Evolutionary conservation across 352 stramenopile species (phyloP).

Genomic region (Pythium phragmiticola): DNA sequence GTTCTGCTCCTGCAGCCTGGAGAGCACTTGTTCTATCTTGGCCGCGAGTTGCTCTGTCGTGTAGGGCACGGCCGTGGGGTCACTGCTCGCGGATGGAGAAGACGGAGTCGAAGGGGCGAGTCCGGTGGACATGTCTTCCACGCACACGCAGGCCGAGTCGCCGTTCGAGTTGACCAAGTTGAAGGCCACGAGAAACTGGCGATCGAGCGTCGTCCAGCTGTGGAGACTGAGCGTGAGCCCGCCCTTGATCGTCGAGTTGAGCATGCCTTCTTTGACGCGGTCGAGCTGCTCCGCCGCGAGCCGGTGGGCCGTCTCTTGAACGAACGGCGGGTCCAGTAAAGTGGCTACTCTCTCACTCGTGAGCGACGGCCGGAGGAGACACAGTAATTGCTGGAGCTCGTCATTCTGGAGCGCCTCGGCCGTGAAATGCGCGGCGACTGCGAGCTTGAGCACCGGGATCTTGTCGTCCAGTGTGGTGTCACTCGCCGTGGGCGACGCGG

Average conservation of each 20-base stretch:
- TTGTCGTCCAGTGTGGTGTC: constrained; percentile 14
- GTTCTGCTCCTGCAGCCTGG: constrained; percentile 46
- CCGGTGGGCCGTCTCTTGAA: constrained; percentile 36
- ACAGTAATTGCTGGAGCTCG: constrained; percentile 26
- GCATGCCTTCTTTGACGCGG: constrained; percentile 79
- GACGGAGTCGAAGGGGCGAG: not conserved
- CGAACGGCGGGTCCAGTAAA: constrained; percentile 35
- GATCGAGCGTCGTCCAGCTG: constrained; percentile 60
- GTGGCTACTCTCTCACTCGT: constrained; percentile 20
- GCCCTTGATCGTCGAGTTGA: constrained; percentile 80
- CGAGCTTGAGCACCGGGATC: constrained; percentile 26
- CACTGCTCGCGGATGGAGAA: not conserved
- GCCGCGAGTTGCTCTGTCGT: constrained; percentile 27
- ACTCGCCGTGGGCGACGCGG: not conserved
- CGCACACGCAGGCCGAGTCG: constrained; percentile 61
- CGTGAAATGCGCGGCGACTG: constrained; percentile 17
- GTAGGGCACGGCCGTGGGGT: constrained; percentile 24
- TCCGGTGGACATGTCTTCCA: constrained; percentile 44
- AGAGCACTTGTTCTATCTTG: constrained; percentile 61
- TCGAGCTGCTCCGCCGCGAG: constrained; percentile 59
- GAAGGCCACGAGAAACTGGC: constrained; percentile 71
- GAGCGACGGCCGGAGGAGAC: constrained; percentile 21
- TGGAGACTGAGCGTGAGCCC: constrained; percentile 76
- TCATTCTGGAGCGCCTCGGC: constrained; percentile 21
- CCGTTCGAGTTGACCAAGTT: constrained; percentile 79